Conservation (phyloP, 2,329 filamentous ascomycete species). For the Mariannaea sp. region DNA sequence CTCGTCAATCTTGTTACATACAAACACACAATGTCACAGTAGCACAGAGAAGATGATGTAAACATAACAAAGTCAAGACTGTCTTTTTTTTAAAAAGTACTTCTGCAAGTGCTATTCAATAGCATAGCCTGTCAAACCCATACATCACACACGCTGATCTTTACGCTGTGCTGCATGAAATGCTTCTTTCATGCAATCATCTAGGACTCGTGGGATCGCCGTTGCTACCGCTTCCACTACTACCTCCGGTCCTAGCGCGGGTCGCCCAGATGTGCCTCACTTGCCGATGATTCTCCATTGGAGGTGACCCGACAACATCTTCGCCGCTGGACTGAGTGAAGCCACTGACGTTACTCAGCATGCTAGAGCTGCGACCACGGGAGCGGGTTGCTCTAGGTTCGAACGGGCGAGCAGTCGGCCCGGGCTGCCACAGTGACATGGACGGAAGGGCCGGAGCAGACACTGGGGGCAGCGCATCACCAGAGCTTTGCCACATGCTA, state of each 20-base stretch:
- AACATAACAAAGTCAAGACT: constrained; percentile 38
- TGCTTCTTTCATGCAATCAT: constrained; percentile 19
- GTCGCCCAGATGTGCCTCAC: constrained; percentile 35
- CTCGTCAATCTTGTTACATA: too few relatives aligned
- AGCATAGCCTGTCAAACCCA: constrained; percentile 20
- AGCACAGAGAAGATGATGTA: constrained; percentile 7
- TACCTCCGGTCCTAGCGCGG: constrained; percentile 40
- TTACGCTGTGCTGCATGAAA: constrained; percentile 12
- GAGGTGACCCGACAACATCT: constrained; percentile 43
- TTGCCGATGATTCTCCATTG: constrained; percentile 26
- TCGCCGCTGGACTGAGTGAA: constrained; percentile 67
- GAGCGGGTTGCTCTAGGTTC: constrained; percentile 47
- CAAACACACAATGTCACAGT: too few relatives aligned
- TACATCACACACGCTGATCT: constrained; percentile 17
- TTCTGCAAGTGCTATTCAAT: constrained; percentile 35
- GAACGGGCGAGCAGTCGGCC: constrained; percentile 45
- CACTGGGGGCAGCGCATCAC: constrained; percentile 41
- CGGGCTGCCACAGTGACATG: constrained; percentile 44
- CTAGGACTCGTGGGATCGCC: constrained; percentile 57
- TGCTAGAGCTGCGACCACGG: constrained; percentile 66
- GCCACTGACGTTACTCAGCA: constrained; percentile 70
- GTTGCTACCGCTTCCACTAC: constrained; percentile 54
- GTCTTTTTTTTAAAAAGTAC: constrained; percentile 35
- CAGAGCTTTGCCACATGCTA: constrained; percentile 45
- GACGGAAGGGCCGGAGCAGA: constrained; percentile 40